Evolutionary conservation across 2,329 filamentous ascomycete genomes (phyloP).

Genomic region (Ophiostoma montium): DNA sequence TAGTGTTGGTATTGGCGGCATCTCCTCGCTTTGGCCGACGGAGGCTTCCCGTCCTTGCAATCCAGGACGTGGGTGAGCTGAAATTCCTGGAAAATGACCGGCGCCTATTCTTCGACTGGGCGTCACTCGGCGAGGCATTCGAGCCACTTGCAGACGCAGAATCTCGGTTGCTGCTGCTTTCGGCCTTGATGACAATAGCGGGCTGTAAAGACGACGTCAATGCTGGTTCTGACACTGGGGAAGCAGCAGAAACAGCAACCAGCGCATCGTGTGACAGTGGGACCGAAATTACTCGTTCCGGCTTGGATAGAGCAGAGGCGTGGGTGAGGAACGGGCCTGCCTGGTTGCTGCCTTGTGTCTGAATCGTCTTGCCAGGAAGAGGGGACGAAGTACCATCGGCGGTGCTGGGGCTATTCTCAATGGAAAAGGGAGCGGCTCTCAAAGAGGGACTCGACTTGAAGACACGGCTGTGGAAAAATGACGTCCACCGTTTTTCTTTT

Average conservation of each 20-base stretch:
- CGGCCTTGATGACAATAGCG: background rate
- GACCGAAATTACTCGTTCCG: background rate
- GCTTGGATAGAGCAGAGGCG: slow-evolving; percentile 16
- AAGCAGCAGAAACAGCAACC: slow-evolving; percentile 1
- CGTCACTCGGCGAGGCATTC: slow-evolving; percentile 20
- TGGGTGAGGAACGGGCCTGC: slow-evolving; percentile 25
- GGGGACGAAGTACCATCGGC: slow-evolving; percentile 12
- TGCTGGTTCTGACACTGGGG: background rate
- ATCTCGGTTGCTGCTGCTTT: background rate
- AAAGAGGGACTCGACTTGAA: slow-evolving; percentile 17
- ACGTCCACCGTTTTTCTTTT: slow-evolving; percentile 29
- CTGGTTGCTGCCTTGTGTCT: slow-evolving; percentile 14
- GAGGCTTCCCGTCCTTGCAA: slow-evolving; percentile 41
- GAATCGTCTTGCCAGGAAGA: slow-evolving; percentile 19
- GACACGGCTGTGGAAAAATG: slow-evolving; percentile 39
- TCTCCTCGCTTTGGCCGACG: slow-evolving; percentile 38
- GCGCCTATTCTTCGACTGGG: slow-evolving; percentile 30
- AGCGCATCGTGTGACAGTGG: background rate
- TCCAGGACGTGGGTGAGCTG: slow-evolving; percentile 40
- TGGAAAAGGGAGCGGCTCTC: slow-evolving; percentile 16
- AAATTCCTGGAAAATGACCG: slow-evolving; percentile 48
- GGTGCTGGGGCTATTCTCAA: slow-evolving; percentile 17
- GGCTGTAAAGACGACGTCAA: slow-evolving; percentile 4
- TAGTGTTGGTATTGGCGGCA: background rate
- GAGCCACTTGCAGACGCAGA: background rate